Percentiles rank a stretch among this genome's conserved stretches.
phyloP scores from a whole-genome alignment of 225 moss, liverwort and hornwort species.

The Marchantia polymorpha region DNA sequence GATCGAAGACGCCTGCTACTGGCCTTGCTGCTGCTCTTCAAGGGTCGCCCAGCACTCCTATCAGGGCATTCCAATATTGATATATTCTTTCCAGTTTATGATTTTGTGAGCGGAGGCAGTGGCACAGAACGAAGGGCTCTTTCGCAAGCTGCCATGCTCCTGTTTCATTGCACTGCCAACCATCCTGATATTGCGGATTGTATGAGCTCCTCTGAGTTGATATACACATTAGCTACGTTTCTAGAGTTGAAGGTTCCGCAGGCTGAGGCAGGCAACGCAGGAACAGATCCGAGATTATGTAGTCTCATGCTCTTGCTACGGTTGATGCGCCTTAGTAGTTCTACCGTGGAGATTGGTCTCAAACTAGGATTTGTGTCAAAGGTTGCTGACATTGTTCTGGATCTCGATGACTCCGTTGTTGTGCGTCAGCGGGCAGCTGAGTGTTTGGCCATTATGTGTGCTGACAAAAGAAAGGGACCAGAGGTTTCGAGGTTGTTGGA shows the following conservation, averaged over 20 bases:
- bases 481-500: slow-evolving; percentile 77
- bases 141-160: slow-evolving; percentile 90
- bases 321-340: slow-evolving; percentile 89
- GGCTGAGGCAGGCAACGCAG: slow-evolving; percentile 68
- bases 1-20: slow-evolving; percentile 84
- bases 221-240: slow-evolving; percentile 75
- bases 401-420: slow-evolving; percentile 80
- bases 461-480: slow-evolving; percentile 86
- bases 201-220: slow-evolving; percentile 86
- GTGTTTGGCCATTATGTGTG: slow-evolving; percentile 92
- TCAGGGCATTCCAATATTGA: slow-evolving; percentile 93
- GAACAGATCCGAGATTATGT: slow-evolving; percentile 93
- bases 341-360: slow-evolving; percentile 78
- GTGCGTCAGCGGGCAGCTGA: slow-evolving; percentile 87
- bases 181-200: slow-evolving; percentile 96
- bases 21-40: slow-evolving; percentile 81
- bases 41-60: slow-evolving; percentile 82
- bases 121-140: slow-evolving; percentile 77
- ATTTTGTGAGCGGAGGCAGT: slow-evolving; percentile 64
- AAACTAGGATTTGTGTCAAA: slow-evolving; percentile 76
- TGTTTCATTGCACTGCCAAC: slow-evolving; percentile 86
- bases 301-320: slow-evolving; percentile 90
- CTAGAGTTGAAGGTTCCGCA: slow-evolving; percentile 76
- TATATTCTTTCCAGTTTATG: slow-evolving; percentile 92
- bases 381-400: slow-evolving; percentile 78